These are phyloP conservation scores for Mortierella hygrophila DNA, from an alignment of 192 early-diverging fungal genomes.

Conservation along the genomic window DNA sequence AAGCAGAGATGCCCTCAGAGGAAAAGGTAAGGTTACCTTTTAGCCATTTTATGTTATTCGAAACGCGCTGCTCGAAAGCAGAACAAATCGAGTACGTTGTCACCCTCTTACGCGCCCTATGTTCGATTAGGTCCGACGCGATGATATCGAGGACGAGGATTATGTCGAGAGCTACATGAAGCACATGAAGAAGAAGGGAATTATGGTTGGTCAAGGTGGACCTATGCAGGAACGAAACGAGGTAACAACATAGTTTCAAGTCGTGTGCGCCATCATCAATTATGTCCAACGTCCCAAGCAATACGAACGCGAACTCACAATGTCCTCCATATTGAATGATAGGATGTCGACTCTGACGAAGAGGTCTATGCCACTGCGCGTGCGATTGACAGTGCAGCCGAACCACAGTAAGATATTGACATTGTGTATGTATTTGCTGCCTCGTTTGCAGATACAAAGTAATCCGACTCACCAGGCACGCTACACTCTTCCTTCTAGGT, in stretches of 20 bases:
- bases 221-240: conserved; percentile 59
- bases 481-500: conserved; percentile 2
- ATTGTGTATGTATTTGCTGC: neutral
- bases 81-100: too few species aligned
- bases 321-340: neutral
- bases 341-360: conserved; percentile 82
- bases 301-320: neutral
- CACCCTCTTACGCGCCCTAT: neutral
- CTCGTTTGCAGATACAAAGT: neutral
- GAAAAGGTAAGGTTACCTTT: conserved; percentile 52
- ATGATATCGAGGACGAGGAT: conserved; percentile 83
- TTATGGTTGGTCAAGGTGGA: conserved; percentile 74
- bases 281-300: neutral
- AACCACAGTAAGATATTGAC: conserved; percentile 36
- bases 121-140: conserved; percentile 62
- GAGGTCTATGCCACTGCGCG: conserved; percentile 87
- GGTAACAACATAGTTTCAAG: conserved; percentile 34
- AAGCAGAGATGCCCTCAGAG: conserved; percentile 61
- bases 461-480: conserved; percentile 7
- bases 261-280: neutral
- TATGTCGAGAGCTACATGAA: conserved; percentile 80
- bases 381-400: conserved; percentile 68
- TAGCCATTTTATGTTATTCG: neutral
- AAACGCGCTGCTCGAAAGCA: neutral
- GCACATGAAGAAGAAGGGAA: conserved; percentile 80